These are phyloP conservation scores for Leishmania gerbilli DNA, from an alignment of 208 protist genomes.

Conservation along the genomic window DNA sequence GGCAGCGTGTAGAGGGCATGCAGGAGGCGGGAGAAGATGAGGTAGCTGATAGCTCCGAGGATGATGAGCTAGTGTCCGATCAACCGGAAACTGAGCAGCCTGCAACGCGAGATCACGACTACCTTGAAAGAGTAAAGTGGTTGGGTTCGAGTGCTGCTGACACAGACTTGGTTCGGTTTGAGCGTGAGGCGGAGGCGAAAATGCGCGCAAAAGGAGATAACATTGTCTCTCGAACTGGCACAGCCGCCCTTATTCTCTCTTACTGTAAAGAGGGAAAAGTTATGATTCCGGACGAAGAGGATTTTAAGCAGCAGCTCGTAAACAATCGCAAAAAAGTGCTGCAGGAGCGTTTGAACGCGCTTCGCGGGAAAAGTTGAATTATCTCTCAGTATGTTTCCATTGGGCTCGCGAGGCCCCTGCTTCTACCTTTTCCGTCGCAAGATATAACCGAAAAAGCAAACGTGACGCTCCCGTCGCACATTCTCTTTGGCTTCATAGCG, in stretches of 20 bases:
- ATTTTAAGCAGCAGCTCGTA: slow-evolving; percentile 44
- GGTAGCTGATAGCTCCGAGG: slow-evolving; percentile 2
- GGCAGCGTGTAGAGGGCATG: slow-evolving; percentile 3
- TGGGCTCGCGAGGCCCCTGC: not conserved
- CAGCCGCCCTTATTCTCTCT: slow-evolving; percentile 17
- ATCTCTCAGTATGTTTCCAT: not conserved
- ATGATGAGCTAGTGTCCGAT: not conserved
- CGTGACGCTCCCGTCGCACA: not conserved
- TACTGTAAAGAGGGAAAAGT: slow-evolving; percentile 37
- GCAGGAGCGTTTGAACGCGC: slow-evolving; percentile 33
- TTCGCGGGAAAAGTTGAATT: slow-evolving; percentile 9
- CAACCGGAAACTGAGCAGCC: slow-evolving; percentile 1
- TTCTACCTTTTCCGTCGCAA: not conserved
- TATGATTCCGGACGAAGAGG: slow-evolving; percentile 48
- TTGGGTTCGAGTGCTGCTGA: slow-evolving; percentile 28
- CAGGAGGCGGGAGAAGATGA: not conserved
- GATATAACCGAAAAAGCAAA: slow-evolving; percentile 3
- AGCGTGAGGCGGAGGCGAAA: slow-evolving; percentile 34
- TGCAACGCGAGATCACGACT: slow-evolving; percentile 9
- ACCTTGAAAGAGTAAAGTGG: slow-evolving; percentile 25
- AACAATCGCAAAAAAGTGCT: slow-evolving; percentile 42
- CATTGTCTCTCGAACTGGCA: not conserved
- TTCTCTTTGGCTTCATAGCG: not conserved
- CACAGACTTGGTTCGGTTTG: slow-evolving; percentile 29
- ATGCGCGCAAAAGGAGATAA: slow-evolving; percentile 4